Conservation (phyloP, 805 yeast genomes). For the Spathaspora gorwiae region DNA sequence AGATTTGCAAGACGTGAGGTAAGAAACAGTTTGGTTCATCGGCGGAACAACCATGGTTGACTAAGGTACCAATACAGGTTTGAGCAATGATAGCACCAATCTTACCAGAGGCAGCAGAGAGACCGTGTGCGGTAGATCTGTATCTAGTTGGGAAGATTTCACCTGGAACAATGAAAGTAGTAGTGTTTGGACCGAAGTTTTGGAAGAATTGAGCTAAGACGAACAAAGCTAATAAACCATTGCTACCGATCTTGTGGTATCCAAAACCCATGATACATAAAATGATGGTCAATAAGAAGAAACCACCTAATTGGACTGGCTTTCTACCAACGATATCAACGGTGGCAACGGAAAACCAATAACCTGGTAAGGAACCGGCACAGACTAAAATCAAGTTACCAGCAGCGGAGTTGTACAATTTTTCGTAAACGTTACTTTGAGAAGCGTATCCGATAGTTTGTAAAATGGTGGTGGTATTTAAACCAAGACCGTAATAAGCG, state of each 20-base stretch:
- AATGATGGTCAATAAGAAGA: constrained; percentile 62
- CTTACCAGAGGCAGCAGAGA: constrained; percentile 89
- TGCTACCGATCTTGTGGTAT: constrained; percentile 61
- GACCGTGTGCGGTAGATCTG: constrained; percentile 93
- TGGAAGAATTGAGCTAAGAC: constrained; percentile 81
- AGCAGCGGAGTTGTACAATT: constrained; percentile 73
- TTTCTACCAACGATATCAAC: constrained; percentile 81
- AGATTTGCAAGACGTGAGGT: constrained; percentile 91
- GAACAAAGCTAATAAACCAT: constrained; percentile 77
- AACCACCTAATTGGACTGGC: constrained; percentile 75
- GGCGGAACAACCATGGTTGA: constrained; percentile 70
- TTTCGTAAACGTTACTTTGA: constrained; percentile 56
- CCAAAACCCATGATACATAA: constrained; percentile 83
- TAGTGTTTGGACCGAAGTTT: constrained; percentile 91
- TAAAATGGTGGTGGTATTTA: constrained; percentile 76
- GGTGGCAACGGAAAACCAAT: constrained; percentile 80
- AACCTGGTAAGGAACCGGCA: constrained; percentile 95
- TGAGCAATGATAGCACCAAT: constrained; percentile 92
- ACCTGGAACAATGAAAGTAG: constrained; percentile 88
- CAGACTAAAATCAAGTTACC: constrained; percentile 90
- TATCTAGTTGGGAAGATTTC: constrained; percentile 92
- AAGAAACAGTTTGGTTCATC: constrained; percentile 68
- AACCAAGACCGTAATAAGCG: constrained; percentile 84
- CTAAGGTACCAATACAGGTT: constrained; percentile 79
- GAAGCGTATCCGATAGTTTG: constrained; percentile 82